These are phyloP conservation scores for Pseudocercospora eumusae DNA, from an alignment of 2,329 filamentous ascomycete species.

Conservation along the genomic window DNA sequence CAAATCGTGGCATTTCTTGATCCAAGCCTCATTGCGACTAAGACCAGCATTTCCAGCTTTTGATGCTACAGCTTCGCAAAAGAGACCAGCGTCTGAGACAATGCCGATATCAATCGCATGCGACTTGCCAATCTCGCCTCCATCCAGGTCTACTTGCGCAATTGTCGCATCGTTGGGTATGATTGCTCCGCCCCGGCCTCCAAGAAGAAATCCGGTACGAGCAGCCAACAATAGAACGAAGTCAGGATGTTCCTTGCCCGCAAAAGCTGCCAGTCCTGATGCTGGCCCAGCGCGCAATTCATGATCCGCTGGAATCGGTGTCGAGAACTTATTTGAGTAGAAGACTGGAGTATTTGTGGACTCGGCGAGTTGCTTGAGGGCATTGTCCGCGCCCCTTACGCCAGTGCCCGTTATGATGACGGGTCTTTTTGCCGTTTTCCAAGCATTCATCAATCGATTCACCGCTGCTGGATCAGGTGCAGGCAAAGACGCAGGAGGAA, in stretches of 20 bases:
- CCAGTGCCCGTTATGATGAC: slow-evolving; percentile 49
- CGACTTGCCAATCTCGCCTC: slow-evolving; percentile 47
- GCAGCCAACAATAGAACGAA: slow-evolving; percentile 45
- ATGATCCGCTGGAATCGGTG: slow-evolving; percentile 36
- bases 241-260: slow-evolving; percentile 42
- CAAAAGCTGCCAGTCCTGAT: slow-evolving; percentile 39
- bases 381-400: slow-evolving; percentile 32
- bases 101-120: slow-evolving; percentile 45
- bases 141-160: slow-evolving; percentile 49
- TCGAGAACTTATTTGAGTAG: slow-evolving; percentile 44
- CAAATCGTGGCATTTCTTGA: slow-evolving; percentile 33
- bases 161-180: slow-evolving; percentile 45
- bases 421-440: slow-evolving; percentile 43
- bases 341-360: slow-evolving; percentile 45
- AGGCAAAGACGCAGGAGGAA: slow-evolving; percentile 39
- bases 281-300: slow-evolving; percentile 43
- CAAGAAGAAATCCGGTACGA: slow-evolving; percentile 26
- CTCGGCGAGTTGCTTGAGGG: slow-evolving; percentile 41
- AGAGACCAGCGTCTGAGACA: slow-evolving; percentile 44
- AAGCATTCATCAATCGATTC: slow-evolving; percentile 37
- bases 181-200: slow-evolving; percentile 23
- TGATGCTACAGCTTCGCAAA: slow-evolving; percentile 32
- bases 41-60: slow-evolving; percentile 18
- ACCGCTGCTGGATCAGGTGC: slow-evolving; percentile 44
- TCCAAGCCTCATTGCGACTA: slow-evolving; percentile 31